Conservation (phyloP, 441 rosid species). For the Eruca vesicaria region DNA sequence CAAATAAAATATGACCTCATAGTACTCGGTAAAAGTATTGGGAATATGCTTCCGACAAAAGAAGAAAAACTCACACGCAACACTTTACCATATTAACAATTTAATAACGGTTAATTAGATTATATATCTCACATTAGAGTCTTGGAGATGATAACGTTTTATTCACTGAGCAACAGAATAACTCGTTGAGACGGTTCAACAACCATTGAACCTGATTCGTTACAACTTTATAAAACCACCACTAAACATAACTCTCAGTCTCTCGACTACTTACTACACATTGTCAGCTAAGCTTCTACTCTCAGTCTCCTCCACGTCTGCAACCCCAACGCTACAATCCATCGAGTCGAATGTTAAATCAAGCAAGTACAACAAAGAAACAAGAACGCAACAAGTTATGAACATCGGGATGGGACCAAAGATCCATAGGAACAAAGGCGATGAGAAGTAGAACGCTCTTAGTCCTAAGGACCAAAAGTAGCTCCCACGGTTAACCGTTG, state of each 20-base stretch:
- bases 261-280: conserved; percentile 21
- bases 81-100: background rate
- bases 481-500: conserved; percentile 70
- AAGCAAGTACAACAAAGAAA: conserved; percentile 61
- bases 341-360: conserved; percentile 51
- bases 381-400: conserved; percentile 52
- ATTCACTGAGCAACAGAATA: conserved; percentile 4
- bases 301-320: conserved; percentile 31
- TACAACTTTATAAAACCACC: conserved; percentile 6
- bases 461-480: conserved; percentile 90
- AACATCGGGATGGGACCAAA: conserved; percentile 92
- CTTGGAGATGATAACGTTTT: background rate
- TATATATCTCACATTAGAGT: background rate
- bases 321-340: conserved; percentile 33
- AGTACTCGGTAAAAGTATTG: background rate
- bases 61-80: background rate
- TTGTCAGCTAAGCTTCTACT: conserved; percentile 27
- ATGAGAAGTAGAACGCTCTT: conserved; percentile 84
- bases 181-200: conserved; percentile 31
- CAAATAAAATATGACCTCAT: background rate
- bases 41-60: background rate
- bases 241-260: background rate
- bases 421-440: conserved; percentile 85
- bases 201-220: conserved; percentile 32
- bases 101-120: background rate